Evolutionary conservation across 1,284 basidiomycete genomes (phyloP).

Genomic region (Pisolithus thermaeus): DNA sequence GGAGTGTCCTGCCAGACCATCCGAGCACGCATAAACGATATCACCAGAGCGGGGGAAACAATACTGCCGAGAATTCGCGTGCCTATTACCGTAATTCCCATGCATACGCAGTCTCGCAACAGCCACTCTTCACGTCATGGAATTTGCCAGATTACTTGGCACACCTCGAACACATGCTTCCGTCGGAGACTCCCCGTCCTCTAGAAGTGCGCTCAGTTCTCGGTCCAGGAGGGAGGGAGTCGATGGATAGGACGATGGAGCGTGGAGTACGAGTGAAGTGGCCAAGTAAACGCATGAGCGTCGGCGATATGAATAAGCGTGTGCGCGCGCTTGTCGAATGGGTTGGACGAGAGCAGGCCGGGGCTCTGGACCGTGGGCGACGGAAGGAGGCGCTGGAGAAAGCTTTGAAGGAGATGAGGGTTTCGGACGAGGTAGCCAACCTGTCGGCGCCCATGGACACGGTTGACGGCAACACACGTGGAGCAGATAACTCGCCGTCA

Average conservation of each 20-base stretch:
- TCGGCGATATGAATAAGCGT: constrained; percentile 95
- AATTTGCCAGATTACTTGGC: constrained; percentile 90
- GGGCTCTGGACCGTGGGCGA: constrained; percentile 66
- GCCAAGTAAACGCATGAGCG: constrained; percentile 90
- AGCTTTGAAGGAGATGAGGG: constrained; percentile 37
- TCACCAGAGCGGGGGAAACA: constrained; percentile 30
- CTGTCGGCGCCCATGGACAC: too few species aligned
- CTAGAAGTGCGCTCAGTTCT: constrained; percentile 60
- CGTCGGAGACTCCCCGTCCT: constrained; percentile 66
- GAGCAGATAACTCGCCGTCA: constrained; percentile 14
- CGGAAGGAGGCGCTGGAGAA: constrained; percentile 62
- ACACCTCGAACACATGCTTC: constrained; percentile 82
- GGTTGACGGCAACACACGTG: constrained; percentile 9
- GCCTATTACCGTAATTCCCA: constrained; percentile 65
- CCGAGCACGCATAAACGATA: constrained; percentile 36
- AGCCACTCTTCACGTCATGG: constrained; percentile 78
- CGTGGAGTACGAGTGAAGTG: constrained; percentile 90
- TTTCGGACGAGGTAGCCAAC: constrained; percentile 4
- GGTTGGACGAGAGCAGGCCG: constrained; percentile 80
- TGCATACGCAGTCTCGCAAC: constrained; percentile 70
- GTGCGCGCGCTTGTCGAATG: constrained; percentile 90
- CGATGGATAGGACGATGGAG: constrained; percentile 63
- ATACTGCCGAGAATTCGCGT: constrained; percentile 35
- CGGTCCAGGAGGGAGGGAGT: constrained; percentile 34
- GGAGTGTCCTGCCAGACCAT: constrained; percentile 39